Evolutionary conservation across 371 early-diverging fungal genomes (phyloP).

Genomic region (Mortierella sp.): DNA sequence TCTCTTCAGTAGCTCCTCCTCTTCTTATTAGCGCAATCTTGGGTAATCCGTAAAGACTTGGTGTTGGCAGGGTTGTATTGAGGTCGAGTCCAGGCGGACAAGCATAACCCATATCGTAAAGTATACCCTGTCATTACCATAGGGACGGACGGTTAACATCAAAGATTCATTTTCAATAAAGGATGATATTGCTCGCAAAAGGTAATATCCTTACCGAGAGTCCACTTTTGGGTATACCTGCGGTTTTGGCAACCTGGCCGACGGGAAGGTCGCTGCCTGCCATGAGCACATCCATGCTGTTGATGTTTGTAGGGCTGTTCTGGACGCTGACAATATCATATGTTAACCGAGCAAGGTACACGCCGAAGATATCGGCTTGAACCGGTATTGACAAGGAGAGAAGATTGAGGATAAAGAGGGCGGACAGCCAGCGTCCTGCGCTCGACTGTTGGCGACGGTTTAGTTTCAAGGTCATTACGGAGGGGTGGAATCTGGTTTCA

Average conservation of each 20-base stretch:
- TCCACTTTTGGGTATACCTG: constrained; percentile 23
- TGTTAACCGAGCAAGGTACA: constrained; percentile 3
- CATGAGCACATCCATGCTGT: constrained; percentile 12
- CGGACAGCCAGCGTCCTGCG: constrained; percentile 3
- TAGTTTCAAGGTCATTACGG: constrained; percentile 1
- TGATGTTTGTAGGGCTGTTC: constrained; percentile 4
- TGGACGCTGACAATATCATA: constrained; percentile 40
- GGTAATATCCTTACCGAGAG: constrained; percentile 16
- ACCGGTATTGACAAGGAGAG: background rate
- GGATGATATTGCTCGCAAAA: too few relatives aligned
- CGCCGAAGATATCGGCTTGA: constrained; percentile 34
- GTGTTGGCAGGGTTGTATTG: constrained; percentile 34
- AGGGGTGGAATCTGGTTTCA: too few relatives aligned
- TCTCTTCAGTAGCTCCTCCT: constrained; percentile 12
- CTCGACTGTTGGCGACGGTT: background rate
- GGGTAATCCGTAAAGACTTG: constrained; percentile 24
- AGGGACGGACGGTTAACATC: too few relatives aligned
- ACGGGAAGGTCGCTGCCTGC: constrained; percentile 18
- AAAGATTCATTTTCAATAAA: too few relatives aligned
- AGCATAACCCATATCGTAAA: constrained; percentile 44
- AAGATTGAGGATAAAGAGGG: too few relatives aligned
- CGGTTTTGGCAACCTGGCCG: constrained; percentile 23
- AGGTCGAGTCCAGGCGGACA: constrained; percentile 29
- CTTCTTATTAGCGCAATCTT: constrained; percentile 45
- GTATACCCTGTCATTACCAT: constrained; percentile 41